Percentiles rank a stretch among this genome's conserved stretches.
Evolutionary conservation across 768 basidiomycete genomes (phyloP).

Genomic region (Gautieria morchelliformis): DNA sequence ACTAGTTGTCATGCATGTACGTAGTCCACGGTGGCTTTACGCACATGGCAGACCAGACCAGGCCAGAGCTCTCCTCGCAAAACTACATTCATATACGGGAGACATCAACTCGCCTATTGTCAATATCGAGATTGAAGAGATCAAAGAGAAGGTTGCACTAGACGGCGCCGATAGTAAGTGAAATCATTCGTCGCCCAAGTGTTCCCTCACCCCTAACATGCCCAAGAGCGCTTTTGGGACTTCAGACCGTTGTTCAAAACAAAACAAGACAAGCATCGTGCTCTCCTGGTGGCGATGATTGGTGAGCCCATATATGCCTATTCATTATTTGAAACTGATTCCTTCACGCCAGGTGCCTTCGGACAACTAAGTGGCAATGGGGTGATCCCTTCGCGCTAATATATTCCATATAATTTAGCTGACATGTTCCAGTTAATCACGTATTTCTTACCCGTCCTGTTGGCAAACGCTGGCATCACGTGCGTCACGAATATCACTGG

Average conservation of each 20-base stretch:
- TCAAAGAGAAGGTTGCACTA: conserved; percentile 39
- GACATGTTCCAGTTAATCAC: conserved; percentile 20
- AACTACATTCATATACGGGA: conserved; percentile 36
- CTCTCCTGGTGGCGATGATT: conserved; percentile 42
- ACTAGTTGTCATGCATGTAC: neutral
- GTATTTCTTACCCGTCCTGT: conserved; percentile 37
- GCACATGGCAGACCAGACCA: conserved; percentile 33
- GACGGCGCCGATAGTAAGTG: conserved; percentile 36
- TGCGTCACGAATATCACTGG: conserved; percentile 6
- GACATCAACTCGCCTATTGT: conserved; percentile 41
- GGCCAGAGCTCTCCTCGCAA: conserved; percentile 36
- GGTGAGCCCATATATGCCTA: conserved; percentile 18
- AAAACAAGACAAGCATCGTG: conserved; percentile 35
- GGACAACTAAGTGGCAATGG: conserved; percentile 43
- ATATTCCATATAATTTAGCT: neutral
- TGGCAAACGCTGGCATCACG: conserved; percentile 39
- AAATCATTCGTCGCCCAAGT: neutral
- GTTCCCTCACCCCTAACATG: neutral
- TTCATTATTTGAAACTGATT: neutral
- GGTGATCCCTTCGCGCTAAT: conserved; percentile 16
- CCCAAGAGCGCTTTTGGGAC: conserved; percentile 38
- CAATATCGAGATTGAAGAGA: conserved; percentile 42
- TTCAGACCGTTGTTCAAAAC: conserved; percentile 42
- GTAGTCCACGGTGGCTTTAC: conserved; percentile 44
- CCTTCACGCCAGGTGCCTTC: conserved; percentile 13